Base-by-base conservation (phyloP, 768 basidiomycete species). In the Dacryopinax primogenitus region DNA sequence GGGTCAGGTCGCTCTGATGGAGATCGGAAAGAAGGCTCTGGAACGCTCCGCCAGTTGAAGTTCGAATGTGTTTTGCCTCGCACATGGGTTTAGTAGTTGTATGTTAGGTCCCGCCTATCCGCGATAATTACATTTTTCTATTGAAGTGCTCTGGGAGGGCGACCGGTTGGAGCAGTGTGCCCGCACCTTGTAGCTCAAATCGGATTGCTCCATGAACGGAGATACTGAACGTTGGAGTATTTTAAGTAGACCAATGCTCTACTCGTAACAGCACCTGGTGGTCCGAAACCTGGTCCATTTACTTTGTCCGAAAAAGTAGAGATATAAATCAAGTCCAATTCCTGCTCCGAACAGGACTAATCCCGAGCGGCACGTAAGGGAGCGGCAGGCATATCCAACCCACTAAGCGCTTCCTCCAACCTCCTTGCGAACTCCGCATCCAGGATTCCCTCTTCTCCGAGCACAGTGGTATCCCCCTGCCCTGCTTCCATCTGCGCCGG, bases 1-100 rank as follows among this genome's bases (percentile, higher is more conserved):
- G 26, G 86, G 87, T 70, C 89, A 90, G 73, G 86, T 87, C 1
- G 71, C 85, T 64, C 80, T 92, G 65, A 91, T 91, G 87, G 90
- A 92, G 71, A 83, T 90, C 66, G 89, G 91, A 87, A 79, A 81
- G 63, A 78, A 82, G 71, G 88, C 88, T 32, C 86, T 87, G 68
- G 72, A 77, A 32, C 51, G 51, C 26, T 28, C 13, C 15, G 51
- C 6, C 3, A 58, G 13, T 18, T 58, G 30, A 58, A 21, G 26
- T 9, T 58, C 13, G 41, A 7, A 44, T n/a, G n/a, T n/a, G n/a
- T 18, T 44, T 44, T 44, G 18, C 7, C 23, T 44, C 23, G 41
- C 36, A 37, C 18, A 44, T 18, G 18, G 16, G 6, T 44, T 18
- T 15, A 23, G 41, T 23, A 44, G 16, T 44, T 18, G 41, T 44